Evolutionary conservation across 208 protist species (phyloP).

Genomic region (Crithidia sp.): DNA sequence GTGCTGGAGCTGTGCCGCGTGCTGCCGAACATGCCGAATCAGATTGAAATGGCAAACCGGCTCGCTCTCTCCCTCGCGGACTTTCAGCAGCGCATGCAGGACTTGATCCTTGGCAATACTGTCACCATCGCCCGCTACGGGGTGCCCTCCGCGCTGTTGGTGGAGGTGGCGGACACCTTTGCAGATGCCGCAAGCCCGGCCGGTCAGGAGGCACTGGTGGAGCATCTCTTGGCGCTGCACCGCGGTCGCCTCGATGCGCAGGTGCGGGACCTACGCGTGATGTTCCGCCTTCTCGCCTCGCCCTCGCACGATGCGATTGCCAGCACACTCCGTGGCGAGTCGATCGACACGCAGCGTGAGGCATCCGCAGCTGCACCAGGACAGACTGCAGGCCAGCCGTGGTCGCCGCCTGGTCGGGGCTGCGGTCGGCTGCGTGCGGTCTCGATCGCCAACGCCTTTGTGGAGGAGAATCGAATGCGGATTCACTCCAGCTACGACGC

Average conservation of each 20-base stretch:
- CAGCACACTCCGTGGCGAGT: constrained; percentile 35
- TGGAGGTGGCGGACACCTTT: constrained; percentile 39
- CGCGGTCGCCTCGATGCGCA: constrained; percentile 44
- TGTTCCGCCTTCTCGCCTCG: constrained; percentile 56
- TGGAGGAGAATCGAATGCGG: constrained; percentile 77
- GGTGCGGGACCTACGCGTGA: constrained; percentile 41
- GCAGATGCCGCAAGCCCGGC: constrained; percentile 37
- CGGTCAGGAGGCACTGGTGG: constrained; percentile 28
- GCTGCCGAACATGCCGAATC: constrained; percentile 44
- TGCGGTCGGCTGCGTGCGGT: constrained; percentile 70
- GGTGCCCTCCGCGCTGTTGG: constrained; percentile 23
- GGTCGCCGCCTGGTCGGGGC: constrained; percentile 51
- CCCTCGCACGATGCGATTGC: constrained; percentile 58
- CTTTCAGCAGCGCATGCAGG: constrained; percentile 66
- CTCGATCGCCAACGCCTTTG: constrained; percentile 80
- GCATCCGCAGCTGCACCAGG: too few relatives aligned
- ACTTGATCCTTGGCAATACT: constrained; percentile 45
- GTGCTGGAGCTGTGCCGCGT: constrained; percentile 65
- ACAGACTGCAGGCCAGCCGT: constrained; percentile 5
- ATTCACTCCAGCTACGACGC: constrained; percentile 74
- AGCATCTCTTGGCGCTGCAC: constrained; percentile 37
- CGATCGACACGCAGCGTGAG: not conserved
- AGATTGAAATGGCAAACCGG: constrained; percentile 62
- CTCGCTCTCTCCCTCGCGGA: constrained; percentile 60
- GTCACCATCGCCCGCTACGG: constrained; percentile 35